phyloP scores from a whole-genome alignment of 202 grass and related monocot species.

The Musa balbisiana region DNA sequence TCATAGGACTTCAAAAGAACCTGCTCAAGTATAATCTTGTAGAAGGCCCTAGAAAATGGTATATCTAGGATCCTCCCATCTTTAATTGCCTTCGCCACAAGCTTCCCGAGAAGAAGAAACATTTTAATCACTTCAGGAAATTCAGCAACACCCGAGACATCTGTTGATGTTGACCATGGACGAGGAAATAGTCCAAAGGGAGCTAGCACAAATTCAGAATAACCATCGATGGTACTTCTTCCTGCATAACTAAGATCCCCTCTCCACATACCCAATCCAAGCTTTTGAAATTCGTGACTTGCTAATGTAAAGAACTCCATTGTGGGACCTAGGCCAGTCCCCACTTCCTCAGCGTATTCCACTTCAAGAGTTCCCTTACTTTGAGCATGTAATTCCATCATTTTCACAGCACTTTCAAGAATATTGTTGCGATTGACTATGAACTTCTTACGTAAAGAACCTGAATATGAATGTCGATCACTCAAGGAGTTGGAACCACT shows the following conservation, averaged over 20 bases:
- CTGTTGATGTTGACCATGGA: slow-evolving; percentile 41
- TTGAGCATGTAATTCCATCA: slow-evolving; percentile 72
- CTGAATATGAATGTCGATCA: slow-evolving; percentile 27
- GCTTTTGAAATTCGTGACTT: slow-evolving; percentile 95
- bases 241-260: slow-evolving; percentile 39
- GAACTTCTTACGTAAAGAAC: slow-evolving; percentile 57
- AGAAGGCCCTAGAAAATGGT: slow-evolving; percentile 86
- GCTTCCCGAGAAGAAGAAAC: slow-evolving; percentile 71
- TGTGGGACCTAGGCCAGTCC: slow-evolving; percentile 94
- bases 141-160: slow-evolving; percentile 32
- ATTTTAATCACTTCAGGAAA: slow-evolving; percentile 54
- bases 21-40: slow-evolving; percentile 81
- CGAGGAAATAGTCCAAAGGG: slow-evolving; percentile 80
- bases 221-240: slow-evolving; percentile 17
- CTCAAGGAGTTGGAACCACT: slow-evolving; percentile 13
- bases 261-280: slow-evolving; percentile 87
- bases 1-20: slow-evolving; percentile 23
- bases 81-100: slow-evolving; percentile 90
- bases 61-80: slow-evolving; percentile 83
- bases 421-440: slow-evolving; percentile 72
- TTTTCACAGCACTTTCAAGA: slow-evolving; percentile 69
- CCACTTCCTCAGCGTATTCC: slow-evolving; percentile 91
- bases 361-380: slow-evolving; percentile 72
- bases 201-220: slow-evolving; percentile 37
- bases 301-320: slow-evolving; percentile 97